These are phyloP conservation scores for Phytopythium mirpurense DNA, from an alignment of 352 stramenopile species.

Conservation along the genomic window DNA sequence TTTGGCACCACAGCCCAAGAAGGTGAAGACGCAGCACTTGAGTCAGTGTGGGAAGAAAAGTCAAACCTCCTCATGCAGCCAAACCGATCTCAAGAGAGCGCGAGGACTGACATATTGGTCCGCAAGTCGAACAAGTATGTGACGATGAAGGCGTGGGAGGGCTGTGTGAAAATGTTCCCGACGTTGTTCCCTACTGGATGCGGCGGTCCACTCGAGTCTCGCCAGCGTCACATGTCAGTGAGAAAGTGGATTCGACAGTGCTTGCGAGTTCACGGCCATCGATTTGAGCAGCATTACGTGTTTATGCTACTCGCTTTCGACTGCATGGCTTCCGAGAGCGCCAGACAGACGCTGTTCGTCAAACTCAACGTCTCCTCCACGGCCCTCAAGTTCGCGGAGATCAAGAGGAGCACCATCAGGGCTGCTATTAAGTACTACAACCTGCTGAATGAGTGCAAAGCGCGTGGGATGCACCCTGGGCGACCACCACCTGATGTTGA, in stretches of 20 bases:
- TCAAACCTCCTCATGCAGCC: neutral
- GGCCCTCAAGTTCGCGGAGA: conserved; percentile 6
- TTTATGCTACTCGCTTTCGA: conserved; percentile 25
- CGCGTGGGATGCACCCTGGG: neutral
- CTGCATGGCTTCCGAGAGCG: conserved; percentile 9
- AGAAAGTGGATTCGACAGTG: conserved; percentile 9
- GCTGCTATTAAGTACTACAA: conserved; percentile 14
- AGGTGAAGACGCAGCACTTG: neutral
- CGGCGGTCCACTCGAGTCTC: conserved; percentile 14
- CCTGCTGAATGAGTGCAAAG: neutral
- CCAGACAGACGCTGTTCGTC: conserved; percentile 12
- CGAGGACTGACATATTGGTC: conserved; percentile 6
- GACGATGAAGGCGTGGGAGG: conserved; percentile 2
- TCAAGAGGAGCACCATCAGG: conserved; percentile 3
- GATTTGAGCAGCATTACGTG: conserved; percentile 18
- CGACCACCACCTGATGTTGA: conserved; percentile 4
- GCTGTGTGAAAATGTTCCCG: conserved; percentile 16
- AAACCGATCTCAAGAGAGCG: conserved; percentile 2
- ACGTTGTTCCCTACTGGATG: conserved; percentile 16
- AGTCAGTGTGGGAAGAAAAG: conserved; percentile 4
- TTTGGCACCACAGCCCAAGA: conserved; percentile 8
- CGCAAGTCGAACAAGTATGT: conserved; percentile 11
- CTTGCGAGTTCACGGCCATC: conserved; percentile 11
- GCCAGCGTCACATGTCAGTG: conserved; percentile 10
- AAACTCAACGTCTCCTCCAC: conserved; percentile 13